Base-by-base conservation (phyloP, 169 alveolate genomes). In the Eimeria sp. region DNA sequence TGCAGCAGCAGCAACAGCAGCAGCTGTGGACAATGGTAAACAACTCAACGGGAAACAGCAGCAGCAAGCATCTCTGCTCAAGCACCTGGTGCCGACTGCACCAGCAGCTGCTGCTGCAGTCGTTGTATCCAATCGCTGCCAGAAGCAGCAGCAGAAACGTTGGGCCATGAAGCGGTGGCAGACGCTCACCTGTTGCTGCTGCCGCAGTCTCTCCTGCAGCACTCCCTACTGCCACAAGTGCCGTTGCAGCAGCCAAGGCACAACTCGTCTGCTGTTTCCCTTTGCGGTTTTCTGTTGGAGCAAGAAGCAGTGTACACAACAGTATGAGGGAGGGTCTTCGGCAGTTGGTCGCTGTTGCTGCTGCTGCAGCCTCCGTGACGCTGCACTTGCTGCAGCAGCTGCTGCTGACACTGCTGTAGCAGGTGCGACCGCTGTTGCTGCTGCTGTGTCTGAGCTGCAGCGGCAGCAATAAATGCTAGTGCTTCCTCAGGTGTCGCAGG, bases 341-440 rank as follows among this genome's bases (percentile, higher is more conserved):
- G 82, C 82, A 18, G 3, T 4, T 20, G 82, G 82, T 27, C 30
- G 88, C 88, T 76, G 43, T 72, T 72, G 70, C 82, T 72, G 30
- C 82, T 13, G 43, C 82, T 72, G 82, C 82, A 16, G 82, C 82
- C 27, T 13, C 82, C 49, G 83, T 72, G 25, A 72, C 27, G 63
- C 18, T 10, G 78, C 14, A 10, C 40, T 34, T 34, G n/a, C 78
- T 67, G 78, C 78, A n/a, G 78, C 78, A n/a, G 78, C 82, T 72
- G 82, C 82, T 72, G 82, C 40, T n/a, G 47, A 40, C 43, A 45
- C 86, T 40, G 86, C 86, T 16, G 57, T 58, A 51, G 89, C 89
- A 47, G 89, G 70, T 1, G 20, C 89, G 40, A 27, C 86, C 47
- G 86, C 58, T 45, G 86, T 30, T 75, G 86, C 58, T 30, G 86